Conservation (phyloP, 208 protist genomes). For the Leishmania aethiopica region DNA sequence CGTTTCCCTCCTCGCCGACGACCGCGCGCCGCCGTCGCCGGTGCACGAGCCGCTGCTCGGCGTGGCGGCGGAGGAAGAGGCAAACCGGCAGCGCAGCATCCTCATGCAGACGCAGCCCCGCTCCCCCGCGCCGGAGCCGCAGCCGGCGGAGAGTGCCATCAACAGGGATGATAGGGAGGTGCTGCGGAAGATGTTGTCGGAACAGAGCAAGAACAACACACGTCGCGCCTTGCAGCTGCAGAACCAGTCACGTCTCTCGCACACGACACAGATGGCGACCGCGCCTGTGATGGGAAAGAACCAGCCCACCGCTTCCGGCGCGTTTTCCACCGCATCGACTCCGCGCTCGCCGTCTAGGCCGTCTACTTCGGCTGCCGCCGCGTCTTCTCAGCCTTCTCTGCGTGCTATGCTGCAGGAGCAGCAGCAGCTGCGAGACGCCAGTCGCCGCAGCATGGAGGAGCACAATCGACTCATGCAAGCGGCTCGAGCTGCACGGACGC, state of each 20-base stretch:
- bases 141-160: background rate
- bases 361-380: background rate
- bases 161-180: background rate
- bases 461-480: conserved; percentile 56
- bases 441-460: conserved; percentile 27
- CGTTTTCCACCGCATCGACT: background rate
- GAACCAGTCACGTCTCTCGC: conserved; percentile 19
- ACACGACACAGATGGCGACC: conserved; percentile 8
- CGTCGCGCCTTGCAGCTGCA: conserved; percentile 31
- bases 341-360: background rate
- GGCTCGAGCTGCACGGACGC: background rate
- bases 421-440: conserved; percentile 50
- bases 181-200: conserved; percentile 23
- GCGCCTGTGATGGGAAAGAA: background rate
- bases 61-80: conserved; percentile 24
- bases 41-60: conserved; percentile 36
- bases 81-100: conserved; percentile 27
- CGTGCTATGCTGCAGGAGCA: conserved; percentile 73
- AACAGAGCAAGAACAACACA: conserved; percentile 41
- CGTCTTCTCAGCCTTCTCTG: conserved; percentile 28
- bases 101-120: conserved; percentile 17
- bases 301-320: background rate
- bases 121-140: background rate
- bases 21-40: conserved; percentile 22
- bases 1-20: conserved; percentile 27